Base-by-base conservation (phyloP, 768 basidiomycete species). In the Phylloporus sp. region DNA sequence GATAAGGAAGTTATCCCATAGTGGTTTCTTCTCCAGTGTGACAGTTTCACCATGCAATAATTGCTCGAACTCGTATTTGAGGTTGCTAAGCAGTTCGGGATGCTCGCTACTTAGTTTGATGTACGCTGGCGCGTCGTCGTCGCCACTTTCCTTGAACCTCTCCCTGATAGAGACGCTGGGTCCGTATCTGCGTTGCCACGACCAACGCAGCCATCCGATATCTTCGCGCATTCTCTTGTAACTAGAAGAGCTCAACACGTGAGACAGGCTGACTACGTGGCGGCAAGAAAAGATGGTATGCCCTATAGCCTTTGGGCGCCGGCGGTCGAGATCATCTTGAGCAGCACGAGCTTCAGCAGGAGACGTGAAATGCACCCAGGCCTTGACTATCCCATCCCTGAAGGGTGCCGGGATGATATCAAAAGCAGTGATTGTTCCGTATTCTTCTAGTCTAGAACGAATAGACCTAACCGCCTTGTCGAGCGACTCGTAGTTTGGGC, bases 1-100 rank as follows among this genome's bases (percentile, higher is more conserved):
- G 18, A 58, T 57, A 49, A 90, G 82, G 62, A 78, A 88, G 4
- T 71, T 67, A 48, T 89, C 82, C 86, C 86, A 90, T 8, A 77
- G 66, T 2, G 71, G 65, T 32, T 75, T 74, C 23, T 74, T 78
- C 36, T 79, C 72, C 15, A 75, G 55, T 22, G 64, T 70, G 27
- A 86, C 60, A 3, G 74, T 65, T 52, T 89, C 82, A 1, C 87
- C 86, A 3, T 72, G 75, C 0, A 84, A 57, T 10, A 83, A 67
- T n/a, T 70, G 70, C 57, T 86, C 84, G 18, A 87, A 71, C 50
- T 80, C 72, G 3, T 68, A 60, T 55, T 86, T 88, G 42, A 86
- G 71, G 32, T 61, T 62, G 0, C 77, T 76, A 2, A 90, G 60
- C 7, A 75, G 65, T 42, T 72, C 72, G 10, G 76, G 55, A 10